Evolutionary conservation across 1,139 yeast genomes (phyloP).

Genomic region (Taphrina betulina): DNA sequence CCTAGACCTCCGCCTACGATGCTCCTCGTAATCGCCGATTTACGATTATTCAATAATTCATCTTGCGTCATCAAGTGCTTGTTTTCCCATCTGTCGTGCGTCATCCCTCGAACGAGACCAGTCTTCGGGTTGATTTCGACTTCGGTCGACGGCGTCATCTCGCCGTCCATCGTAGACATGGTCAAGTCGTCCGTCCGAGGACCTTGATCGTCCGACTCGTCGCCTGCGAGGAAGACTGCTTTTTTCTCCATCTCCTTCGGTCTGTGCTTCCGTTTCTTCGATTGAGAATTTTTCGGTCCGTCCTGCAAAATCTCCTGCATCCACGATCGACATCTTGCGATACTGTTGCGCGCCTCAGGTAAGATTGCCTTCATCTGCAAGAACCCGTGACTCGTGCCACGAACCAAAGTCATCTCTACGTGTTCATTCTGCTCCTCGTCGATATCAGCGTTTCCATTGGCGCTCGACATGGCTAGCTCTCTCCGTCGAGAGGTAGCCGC

Average conservation of each 20-base stretch:
- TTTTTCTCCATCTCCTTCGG: neutral
- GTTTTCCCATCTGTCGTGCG: conserved; percentile 23
- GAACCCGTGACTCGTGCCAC: conserved; percentile 52
- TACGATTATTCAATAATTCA: conserved; percentile 18
- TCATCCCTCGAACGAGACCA: conserved; percentile 7
- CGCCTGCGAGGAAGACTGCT: conserved; percentile 15
- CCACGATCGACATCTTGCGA: conserved; percentile 40
- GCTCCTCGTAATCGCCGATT: conserved; percentile 19
- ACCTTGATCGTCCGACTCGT: conserved; percentile 20
- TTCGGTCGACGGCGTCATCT: neutral
- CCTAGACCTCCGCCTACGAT: no score
- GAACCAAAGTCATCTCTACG: conserved; percentile 44
- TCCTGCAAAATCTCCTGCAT: conserved; percentile 37
- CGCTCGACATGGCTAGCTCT: conserved; percentile 35
- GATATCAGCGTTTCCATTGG: conserved; percentile 11
- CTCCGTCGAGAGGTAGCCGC: conserved; percentile 35
- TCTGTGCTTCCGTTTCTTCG: neutral
- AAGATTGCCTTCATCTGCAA: conserved; percentile 50
- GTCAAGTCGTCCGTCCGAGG: neutral
- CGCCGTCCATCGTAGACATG: neutral
- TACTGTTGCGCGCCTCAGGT: conserved; percentile 45
- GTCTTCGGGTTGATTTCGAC: conserved; percentile 2
- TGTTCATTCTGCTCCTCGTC: conserved; percentile 32
- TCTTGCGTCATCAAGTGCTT: conserved; percentile 24
- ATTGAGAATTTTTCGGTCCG: neutral